These are phyloP conservation scores for Candida frijolesensis DNA, from an alignment of 1,139 yeast genomes.

Conservation along the genomic window DNA sequence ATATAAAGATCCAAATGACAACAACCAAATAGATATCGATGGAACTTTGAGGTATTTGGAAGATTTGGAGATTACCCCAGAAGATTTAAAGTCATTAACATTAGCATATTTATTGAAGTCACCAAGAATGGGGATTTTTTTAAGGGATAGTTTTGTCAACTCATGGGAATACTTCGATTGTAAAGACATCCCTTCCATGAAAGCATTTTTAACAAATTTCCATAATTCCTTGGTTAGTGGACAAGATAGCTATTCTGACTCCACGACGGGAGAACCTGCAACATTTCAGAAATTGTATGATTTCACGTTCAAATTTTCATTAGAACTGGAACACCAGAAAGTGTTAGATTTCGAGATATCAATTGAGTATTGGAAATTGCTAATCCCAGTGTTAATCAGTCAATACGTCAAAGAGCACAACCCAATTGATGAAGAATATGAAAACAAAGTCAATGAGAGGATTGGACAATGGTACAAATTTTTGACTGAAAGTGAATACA, in stretches of 20 bases:
- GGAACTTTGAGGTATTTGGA: conserved; percentile 71
- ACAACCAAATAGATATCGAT: conserved; percentile 57
- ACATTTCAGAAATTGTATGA: conserved; percentile 63
- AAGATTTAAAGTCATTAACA: conserved; percentile 69
- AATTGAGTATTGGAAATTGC: conserved; percentile 73
- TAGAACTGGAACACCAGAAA: conserved; percentile 60
- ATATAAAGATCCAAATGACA: conserved; percentile 31
- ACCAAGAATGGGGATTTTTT: conserved; percentile 66
- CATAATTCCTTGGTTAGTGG: conserved; percentile 32
- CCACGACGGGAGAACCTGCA: conserved; percentile 15
- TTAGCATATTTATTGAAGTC: conserved; percentile 69
- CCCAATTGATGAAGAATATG: conserved; percentile 6
- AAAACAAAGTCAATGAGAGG: conserved; percentile 20
- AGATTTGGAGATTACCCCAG: conserved; percentile 72
- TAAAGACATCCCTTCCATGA: conserved; percentile 53
- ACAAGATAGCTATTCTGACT: conserved; percentile 9
- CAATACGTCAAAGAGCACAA: conserved; percentile 10
- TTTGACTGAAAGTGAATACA: conserved; percentile 27
- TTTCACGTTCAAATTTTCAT: conserved; percentile 68
- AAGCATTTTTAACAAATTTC: conserved; percentile 37
- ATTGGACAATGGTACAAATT: conserved; percentile 58
- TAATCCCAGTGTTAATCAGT: conserved; percentile 41
- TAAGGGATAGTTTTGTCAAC: conserved; percentile 46
- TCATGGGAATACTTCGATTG: conserved; percentile 55
- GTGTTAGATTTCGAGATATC: conserved; percentile 66